These are phyloP conservation scores for Ceratocystis variospora DNA, from an alignment of 2,329 filamentous ascomycete species.

Conservation along the genomic window DNA sequence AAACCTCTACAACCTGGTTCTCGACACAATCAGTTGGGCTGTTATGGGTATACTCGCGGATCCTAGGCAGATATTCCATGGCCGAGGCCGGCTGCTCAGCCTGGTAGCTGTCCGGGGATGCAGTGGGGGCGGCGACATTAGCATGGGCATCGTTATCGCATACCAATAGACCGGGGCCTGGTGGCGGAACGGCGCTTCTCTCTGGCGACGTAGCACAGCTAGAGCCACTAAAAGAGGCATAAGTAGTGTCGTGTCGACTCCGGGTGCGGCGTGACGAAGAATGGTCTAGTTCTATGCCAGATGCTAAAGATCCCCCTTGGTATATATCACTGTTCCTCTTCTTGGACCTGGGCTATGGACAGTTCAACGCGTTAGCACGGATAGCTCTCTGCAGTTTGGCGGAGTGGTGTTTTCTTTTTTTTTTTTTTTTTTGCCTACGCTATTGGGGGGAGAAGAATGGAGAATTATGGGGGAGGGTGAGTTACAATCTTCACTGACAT, in stretches of 20 bases:
- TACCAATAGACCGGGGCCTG: conserved; percentile 12
- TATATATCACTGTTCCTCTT: conserved; percentile 17
- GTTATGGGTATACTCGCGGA: background rate
- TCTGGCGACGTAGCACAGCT: conserved; percentile 9
- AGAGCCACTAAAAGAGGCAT: conserved; percentile 1
- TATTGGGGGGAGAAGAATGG: background rate
- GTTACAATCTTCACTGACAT: conserved; percentile 28
- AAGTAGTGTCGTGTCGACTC: background rate
- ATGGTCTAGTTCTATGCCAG: background rate
- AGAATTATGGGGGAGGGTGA: conserved; percentile 1
- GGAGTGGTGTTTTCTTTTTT: too few relatives aligned
- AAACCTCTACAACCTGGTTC: conserved; percentile 14
- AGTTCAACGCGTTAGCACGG: background rate
- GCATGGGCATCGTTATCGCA: conserved; percentile 5
- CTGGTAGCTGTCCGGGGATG: background rate
- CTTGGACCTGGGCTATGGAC: conserved; percentile 12
- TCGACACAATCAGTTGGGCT: conserved; percentile 8
- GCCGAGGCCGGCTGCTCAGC: background rate
- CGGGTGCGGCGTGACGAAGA: conserved; percentile 9
- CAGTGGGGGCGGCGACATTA: background rate
- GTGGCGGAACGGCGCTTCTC: conserved; percentile 9
- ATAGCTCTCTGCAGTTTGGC: too few relatives aligned
- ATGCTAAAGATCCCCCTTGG: background rate
- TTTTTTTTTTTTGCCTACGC: too few relatives aligned
- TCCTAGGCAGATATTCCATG: background rate